These are phyloP conservation scores for Phylloboletellus chloephorus DNA, from an alignment of 1,284 basidiomycete genomes.

Conservation along the genomic window DNA sequence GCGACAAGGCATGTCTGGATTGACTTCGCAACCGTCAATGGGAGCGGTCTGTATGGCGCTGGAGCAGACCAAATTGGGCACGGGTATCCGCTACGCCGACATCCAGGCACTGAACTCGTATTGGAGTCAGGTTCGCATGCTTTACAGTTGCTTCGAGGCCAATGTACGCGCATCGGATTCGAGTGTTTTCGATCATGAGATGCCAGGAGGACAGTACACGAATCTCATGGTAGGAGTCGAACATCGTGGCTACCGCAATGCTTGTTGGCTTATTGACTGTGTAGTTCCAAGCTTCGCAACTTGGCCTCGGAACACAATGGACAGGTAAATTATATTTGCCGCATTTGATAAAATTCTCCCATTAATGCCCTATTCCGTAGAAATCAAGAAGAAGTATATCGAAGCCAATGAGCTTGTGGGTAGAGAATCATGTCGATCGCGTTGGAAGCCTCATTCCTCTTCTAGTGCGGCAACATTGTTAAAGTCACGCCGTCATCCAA, in stretches of 20 bases:
- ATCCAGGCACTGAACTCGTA: constrained; percentile 97
- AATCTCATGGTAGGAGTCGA: constrained; percentile 73
- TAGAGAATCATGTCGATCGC: constrained; percentile 16
- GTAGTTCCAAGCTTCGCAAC: constrained; percentile 97
- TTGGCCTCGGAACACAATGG: constrained; percentile 98
- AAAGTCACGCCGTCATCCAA: constrained; percentile 99
- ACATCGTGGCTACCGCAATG: constrained; percentile 11
- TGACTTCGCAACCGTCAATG: constrained; percentile 99
- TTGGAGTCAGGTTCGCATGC: constrained; percentile 95
- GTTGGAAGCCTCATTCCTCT: constrained; percentile 15
- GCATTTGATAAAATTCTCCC: constrained; percentile 9
- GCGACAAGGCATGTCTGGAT: constrained; percentile 86
- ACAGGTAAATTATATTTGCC: constrained; percentile 45
- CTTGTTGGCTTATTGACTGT: constrained; percentile 18
- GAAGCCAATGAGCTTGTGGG: constrained; percentile 88
- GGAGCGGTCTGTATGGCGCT: constrained; percentile 92
- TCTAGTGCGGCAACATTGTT: constrained; percentile 93
- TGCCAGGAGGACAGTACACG: constrained; percentile 98
- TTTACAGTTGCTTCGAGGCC: constrained; percentile 97
- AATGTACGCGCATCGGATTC: constrained; percentile 96
- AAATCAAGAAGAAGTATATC: constrained; percentile 98
- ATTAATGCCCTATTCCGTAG: constrained; percentile 36
- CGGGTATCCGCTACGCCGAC: constrained; percentile 96
- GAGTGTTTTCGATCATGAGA: constrained; percentile 98
- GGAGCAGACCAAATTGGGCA: constrained; percentile 92